Conservation (phyloP, 306 rosid species). For the Acacia confusa region DNA sequence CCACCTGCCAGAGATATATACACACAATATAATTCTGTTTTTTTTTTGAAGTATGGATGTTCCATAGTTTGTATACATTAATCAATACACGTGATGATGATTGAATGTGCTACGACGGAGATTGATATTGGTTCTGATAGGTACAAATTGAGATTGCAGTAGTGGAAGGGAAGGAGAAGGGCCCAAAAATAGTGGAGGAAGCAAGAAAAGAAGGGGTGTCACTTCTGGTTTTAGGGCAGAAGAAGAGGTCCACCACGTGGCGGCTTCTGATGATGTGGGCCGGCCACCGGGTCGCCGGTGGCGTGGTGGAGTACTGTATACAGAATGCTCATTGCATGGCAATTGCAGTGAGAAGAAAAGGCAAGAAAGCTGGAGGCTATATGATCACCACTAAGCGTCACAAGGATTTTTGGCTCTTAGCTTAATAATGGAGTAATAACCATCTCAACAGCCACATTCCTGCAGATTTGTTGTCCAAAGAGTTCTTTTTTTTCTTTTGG, state of each 20-base stretch:
- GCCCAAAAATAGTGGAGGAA: conserved; percentile 83
- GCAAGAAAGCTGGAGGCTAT: conserved; percentile 82
- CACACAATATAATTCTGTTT: neutral
- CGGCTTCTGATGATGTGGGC: conserved; percentile 92
- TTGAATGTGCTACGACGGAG: neutral
- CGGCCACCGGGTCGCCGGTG: conserved; percentile 47
- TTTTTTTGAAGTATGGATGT: neutral
- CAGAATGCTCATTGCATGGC: conserved; percentile 95
- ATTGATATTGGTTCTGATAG: conserved; percentile 42
- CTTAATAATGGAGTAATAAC: conserved; percentile 32
- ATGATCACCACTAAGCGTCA: conserved; percentile 95
- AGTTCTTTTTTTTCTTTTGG: neutral
- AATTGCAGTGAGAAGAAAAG: conserved; percentile 84
- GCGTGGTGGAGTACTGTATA: conserved; percentile 79
- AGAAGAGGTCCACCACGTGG: conserved; percentile 83
- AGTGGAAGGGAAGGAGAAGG: conserved; percentile 80
- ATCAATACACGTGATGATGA: conserved; percentile 21
- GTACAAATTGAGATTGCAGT: conserved; percentile 73
- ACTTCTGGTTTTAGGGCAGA: conserved; percentile 85
- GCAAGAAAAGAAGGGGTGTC: conserved; percentile 74
- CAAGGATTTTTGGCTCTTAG: conserved; percentile 97
- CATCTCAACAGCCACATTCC: too few species aligned
- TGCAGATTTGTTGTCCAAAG: conserved; percentile 14
- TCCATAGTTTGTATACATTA: neutral
- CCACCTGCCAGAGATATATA: neutral